A percentile compares a stretch with the other conserved stretches of the same genome.
Conservation (phyloP, 1,139 yeast genomes). For the Scheffersomyces titani region DNA sequence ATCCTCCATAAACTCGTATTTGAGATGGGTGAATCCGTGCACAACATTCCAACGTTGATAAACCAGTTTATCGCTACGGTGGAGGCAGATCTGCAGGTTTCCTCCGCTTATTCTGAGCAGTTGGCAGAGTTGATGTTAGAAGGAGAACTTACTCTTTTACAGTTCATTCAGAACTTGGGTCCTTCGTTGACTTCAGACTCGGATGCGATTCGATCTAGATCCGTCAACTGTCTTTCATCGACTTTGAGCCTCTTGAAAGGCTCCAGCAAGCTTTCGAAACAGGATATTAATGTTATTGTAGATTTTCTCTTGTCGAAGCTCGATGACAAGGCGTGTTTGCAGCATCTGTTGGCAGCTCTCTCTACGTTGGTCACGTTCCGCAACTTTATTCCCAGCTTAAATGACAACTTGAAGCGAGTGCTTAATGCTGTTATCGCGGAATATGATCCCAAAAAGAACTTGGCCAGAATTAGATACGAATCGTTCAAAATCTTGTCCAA, state of each 20-base stretch:
- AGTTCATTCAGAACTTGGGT: constrained; percentile 57
- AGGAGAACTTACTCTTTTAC: constrained; percentile 46
- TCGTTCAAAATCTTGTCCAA: constrained; percentile 54
- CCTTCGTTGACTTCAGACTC: constrained; percentile 68
- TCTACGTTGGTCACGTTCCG: constrained; percentile 51
- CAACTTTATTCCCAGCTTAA: constrained; percentile 33
- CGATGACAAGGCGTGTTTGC: constrained; percentile 60
- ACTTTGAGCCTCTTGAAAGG: constrained; percentile 41
- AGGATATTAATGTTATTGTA: constrained; percentile 68
- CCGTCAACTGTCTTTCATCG: constrained; percentile 60
- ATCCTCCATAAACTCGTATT: neutral
- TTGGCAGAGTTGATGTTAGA: constrained; percentile 31
- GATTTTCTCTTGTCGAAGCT: constrained; percentile 67
- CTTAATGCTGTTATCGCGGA: constrained; percentile 41
- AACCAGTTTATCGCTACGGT: constrained; percentile 44
- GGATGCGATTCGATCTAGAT: constrained; percentile 48
- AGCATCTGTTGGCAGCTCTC: constrained; percentile 58
- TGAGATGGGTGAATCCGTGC: constrained; percentile 3
- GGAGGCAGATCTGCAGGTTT: constrained; percentile 31
- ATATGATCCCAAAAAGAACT: constrained; percentile 61
- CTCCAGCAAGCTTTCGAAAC: constrained; percentile 44
- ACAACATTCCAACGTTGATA: constrained; percentile 27
- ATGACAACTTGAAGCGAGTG: constrained; percentile 32
- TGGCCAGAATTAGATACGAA: constrained; percentile 65
- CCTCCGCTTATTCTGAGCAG: constrained; percentile 29